Conservation (phyloP, 495 filamentous ascomycete species). For the Penicillium psychrofluorescens region DNA sequence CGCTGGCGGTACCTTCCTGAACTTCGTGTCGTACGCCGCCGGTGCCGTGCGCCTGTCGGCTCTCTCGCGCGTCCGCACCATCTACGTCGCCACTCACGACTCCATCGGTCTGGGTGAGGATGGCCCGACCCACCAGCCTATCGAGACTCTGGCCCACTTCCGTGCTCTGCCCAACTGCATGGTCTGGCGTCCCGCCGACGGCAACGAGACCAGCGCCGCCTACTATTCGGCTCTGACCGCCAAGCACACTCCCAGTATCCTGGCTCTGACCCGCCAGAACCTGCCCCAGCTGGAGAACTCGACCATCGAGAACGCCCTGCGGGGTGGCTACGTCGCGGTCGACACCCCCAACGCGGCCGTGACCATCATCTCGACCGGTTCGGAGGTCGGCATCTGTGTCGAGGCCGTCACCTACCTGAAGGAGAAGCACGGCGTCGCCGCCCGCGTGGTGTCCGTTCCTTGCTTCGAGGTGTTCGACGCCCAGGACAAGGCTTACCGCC, state of each 20-base stretch:
- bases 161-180: constrained; percentile 98
- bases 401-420: constrained; percentile 86
- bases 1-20: constrained; percentile 93
- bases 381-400: constrained; percentile 88
- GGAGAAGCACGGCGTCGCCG: constrained; percentile 79
- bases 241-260: constrained; percentile 83
- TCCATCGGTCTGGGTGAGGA: constrained; percentile 99
- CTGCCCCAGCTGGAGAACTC: constrained; percentile 95
- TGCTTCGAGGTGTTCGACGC: constrained; percentile 97
- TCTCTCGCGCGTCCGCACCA: constrained; percentile 81
- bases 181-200: constrained; percentile 99
- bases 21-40: constrained; percentile 98
- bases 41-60: constrained; percentile 92
- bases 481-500: constrained; percentile 88
- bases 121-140: constrained; percentile 97
- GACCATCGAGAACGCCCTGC: constrained; percentile 75
- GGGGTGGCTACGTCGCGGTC: constrained; percentile 88
- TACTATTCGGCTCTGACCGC: constrained; percentile 94
- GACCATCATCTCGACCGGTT: constrained; percentile 91
- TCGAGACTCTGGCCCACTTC: constrained; percentile 99
- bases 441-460: constrained; percentile 91
- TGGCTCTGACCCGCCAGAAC: constrained; percentile 96
- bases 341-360: constrained; percentile 79
- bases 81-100: constrained; percentile 98
- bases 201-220: constrained; percentile 95